phyloP scores from a whole-genome alignment of 106 monocot genomes.

The Apostasia shenzhenica region DNA sequence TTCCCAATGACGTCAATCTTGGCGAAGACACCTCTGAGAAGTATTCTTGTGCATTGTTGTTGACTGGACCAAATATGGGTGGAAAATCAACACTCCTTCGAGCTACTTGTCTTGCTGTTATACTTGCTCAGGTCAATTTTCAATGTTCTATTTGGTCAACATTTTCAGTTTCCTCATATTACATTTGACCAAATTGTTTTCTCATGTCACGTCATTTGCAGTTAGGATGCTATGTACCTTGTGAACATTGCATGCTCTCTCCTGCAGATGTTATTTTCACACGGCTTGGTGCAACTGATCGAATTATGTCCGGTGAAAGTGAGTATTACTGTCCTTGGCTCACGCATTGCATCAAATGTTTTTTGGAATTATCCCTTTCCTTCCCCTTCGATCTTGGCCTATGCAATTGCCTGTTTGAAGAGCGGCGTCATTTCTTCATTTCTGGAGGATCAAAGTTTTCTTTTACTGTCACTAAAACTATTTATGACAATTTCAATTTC shows the following conservation, averaged over 20 bases:
- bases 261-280: constrained; percentile 92
- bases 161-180: background rate
- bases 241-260: constrained; percentile 54
- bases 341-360: no score
- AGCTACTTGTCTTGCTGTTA: constrained; percentile 83
- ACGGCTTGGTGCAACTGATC: constrained; percentile 85
- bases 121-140: constrained; percentile 78
- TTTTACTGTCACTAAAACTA: no score
- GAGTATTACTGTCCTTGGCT: constrained; percentile 10
- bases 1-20: constrained; percentile 82
- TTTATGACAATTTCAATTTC: no score
- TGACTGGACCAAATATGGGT: constrained; percentile 99
- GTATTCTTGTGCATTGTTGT: constrained; percentile 47
- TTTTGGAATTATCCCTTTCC: no score
- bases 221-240: constrained; percentile 93
- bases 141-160: background rate
- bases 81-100: constrained; percentile 94
- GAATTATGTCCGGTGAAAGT: constrained; percentile 99
- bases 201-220: constrained; percentile 17
- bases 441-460: no score
- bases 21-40: constrained; percentile 32
- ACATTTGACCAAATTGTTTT: background rate
- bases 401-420: no score
- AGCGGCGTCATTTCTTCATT: no score
- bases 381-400: no score